Base-by-base conservation (phyloP, 2,329 filamentous ascomycete genomes). In the Fusarium hostae region DNA sequence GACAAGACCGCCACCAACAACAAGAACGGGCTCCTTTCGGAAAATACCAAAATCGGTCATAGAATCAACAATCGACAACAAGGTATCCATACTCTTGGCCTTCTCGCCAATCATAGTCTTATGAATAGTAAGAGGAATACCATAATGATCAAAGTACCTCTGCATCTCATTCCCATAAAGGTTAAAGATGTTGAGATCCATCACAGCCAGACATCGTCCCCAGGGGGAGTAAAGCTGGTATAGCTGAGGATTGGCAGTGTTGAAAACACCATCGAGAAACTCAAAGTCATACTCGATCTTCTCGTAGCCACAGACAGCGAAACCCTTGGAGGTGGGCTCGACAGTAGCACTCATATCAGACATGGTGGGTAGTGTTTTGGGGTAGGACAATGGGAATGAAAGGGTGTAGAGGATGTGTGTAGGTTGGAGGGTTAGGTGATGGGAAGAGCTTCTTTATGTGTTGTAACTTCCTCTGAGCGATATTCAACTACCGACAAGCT, bases 281-380 rank as follows among this genome's bases (percentile, higher is more conserved):
- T 89, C 88, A 79, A 93, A 93, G 81, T 92, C 90, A 78, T 93
- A 93, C 77, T 91, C 88, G 77, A 93, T 92, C 84, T 92, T 93
- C 84, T 93, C 91, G 75, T 92, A 92, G 28, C 91, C 91, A 73
- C 90, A 88, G 67, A 93, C 90, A 72, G 91, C 88, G 81, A 93
- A 93, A 40, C 91, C 91, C 66, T 85, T 83, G 74, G 85, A 81
- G 68, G 89, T 92, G 81, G 91, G 87, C 67, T 84, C 81, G 71
- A 93, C 90, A 58, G 86, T 86, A 63, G 91, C 91, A 76, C 88
- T 90, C 78, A 91, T 86, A 78, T 93, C 90, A 78, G 91, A 93
- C 90, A 93, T 92, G 70, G 72, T 84, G 66, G 77, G 45, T 26
- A 37, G 43, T 20, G 26, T 18, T 5, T 37, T 41, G 24, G 43